phyloP scores from a whole-genome alignment of 345 rosid species.

The Litchi chinensis region DNA sequence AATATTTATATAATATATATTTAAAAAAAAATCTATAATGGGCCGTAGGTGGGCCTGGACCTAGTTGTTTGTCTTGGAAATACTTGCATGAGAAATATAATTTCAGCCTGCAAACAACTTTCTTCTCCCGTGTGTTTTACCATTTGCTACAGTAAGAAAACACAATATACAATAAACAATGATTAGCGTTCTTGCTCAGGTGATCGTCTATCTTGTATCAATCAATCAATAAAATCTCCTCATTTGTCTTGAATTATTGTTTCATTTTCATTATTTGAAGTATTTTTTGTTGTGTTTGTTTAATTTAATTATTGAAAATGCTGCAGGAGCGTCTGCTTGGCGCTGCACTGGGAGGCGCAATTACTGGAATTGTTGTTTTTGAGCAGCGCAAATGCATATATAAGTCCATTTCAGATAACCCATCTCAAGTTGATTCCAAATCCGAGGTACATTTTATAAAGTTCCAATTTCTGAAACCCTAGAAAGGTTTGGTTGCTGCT shows the following conservation, averaged over 20 bases:
- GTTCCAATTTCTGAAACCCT: conserved; percentile 26
- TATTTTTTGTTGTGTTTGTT: neutral
- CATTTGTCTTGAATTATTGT: no score
- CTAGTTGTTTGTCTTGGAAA: neutral
- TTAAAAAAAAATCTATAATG: no score
- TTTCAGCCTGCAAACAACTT: neutral
- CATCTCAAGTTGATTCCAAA: conserved; percentile 30
- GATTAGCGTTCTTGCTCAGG: conserved; percentile 77
- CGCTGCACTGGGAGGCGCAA: conserved; percentile 59
- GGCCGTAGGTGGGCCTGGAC: neutral
- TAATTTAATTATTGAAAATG: neutral
- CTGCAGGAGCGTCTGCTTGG: conserved; percentile 83
- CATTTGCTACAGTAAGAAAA: no score
- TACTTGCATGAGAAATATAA: neutral
- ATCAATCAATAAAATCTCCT: neutral
- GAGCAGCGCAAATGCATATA: conserved; percentile 77
- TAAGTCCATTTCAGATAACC: conserved; percentile 48
- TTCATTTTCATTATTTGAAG: neutral
- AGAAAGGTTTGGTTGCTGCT: neutral
- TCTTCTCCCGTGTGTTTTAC: neutral
- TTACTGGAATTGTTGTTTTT: conserved; percentile 55
- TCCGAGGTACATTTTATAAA: conserved; percentile 50
- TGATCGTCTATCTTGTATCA: neutral
- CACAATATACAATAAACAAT: conserved; percentile 15
- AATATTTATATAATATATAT: no score